Conservation (phyloP, 805 yeast species). For the Yarrowia sp. region DNA sequence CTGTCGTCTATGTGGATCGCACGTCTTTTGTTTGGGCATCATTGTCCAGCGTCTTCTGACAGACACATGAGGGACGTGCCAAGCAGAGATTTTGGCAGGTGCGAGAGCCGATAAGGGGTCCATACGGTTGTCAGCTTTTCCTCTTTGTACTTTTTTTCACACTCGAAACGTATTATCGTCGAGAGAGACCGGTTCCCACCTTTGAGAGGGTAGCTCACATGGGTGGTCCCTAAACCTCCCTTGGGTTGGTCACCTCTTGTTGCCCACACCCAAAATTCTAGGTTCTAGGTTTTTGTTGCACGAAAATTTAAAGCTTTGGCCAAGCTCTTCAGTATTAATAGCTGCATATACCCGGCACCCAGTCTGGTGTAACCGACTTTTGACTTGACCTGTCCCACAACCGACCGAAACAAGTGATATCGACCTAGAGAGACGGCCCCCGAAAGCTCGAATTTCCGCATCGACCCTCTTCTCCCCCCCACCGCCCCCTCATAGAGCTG, state of each 20-base stretch:
- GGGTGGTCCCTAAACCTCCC: too few species aligned
- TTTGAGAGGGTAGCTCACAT: too few species aligned
- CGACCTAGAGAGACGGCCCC: too few species aligned
- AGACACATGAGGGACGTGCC: constrained; percentile 16
- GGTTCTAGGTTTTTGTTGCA: neutral
- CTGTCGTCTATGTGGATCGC: neutral
- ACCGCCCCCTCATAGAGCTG: neutral
- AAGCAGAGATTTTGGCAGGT: neutral
- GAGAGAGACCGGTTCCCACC: too few species aligned
- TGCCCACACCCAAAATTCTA: neutral
- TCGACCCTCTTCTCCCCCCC: neutral
- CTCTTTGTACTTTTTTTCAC: neutral
- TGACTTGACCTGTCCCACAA: neutral
- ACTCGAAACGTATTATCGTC: too few species aligned
- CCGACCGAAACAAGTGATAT: neutral
- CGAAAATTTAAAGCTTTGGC: constrained; percentile 6
- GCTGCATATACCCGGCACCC: constrained; percentile 34
- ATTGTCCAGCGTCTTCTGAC: too few species aligned
- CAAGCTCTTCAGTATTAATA: constrained; percentile 28
- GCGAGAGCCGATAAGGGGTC: neutral
- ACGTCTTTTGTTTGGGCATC: neutral
- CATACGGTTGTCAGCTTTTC: too few species aligned
- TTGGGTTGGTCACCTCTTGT: too few species aligned
- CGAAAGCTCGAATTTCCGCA: neutral
- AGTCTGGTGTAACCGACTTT: neutral